These are phyloP conservation scores for Venturia aucupariae DNA, from an alignment of 2,329 filamentous ascomycete genomes.

Conservation along the genomic window DNA sequence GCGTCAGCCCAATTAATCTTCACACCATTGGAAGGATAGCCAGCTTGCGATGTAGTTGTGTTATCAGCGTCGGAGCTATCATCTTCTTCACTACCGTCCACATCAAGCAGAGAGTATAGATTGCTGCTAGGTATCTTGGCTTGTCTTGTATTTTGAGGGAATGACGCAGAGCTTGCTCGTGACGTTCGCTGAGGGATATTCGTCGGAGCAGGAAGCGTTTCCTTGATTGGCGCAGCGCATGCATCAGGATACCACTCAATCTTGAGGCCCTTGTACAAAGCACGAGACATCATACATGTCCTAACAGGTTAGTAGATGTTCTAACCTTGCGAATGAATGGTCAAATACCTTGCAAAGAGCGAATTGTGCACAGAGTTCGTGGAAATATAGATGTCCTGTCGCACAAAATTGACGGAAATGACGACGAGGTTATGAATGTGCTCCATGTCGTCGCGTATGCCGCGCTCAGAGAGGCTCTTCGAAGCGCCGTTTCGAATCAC, in stretches of 20 bases:
- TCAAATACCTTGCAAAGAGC: conserved; percentile 48
- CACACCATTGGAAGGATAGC: conserved; percentile 1
- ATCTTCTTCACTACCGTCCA: conserved; percentile 38
- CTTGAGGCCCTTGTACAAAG: conserved; percentile 58
- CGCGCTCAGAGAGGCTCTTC: conserved; percentile 48
- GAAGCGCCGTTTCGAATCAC: conserved; percentile 51
- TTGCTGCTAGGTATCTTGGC: background rate
- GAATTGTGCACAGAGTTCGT: conserved; percentile 72
- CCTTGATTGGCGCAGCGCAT: conserved; percentile 44
- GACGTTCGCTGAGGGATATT: conserved; percentile 20
- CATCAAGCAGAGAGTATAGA: conserved; percentile 30
- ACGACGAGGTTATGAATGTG: conserved; percentile 75
- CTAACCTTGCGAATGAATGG: background rate
- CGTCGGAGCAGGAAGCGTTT: conserved; percentile 14
- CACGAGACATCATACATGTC: conserved; percentile 63
- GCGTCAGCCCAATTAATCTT: conserved; percentile 13
- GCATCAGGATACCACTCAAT: conserved; percentile 67
- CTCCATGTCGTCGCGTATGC: conserved; percentile 63
- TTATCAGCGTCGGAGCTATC: conserved; percentile 16
- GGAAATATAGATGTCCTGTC: conserved; percentile 55
- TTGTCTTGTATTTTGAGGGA: background rate
- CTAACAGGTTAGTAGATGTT: conserved; percentile 19
- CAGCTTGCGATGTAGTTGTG: conserved; percentile 8
- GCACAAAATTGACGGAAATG: conserved; percentile 51
- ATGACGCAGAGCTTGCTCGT: conserved; percentile 17